Percentiles rank a stretch among this genome's conserved stretches.
Conservation (phyloP, 208 protist genomes). For the Trypanosoma theileri region DNA sequence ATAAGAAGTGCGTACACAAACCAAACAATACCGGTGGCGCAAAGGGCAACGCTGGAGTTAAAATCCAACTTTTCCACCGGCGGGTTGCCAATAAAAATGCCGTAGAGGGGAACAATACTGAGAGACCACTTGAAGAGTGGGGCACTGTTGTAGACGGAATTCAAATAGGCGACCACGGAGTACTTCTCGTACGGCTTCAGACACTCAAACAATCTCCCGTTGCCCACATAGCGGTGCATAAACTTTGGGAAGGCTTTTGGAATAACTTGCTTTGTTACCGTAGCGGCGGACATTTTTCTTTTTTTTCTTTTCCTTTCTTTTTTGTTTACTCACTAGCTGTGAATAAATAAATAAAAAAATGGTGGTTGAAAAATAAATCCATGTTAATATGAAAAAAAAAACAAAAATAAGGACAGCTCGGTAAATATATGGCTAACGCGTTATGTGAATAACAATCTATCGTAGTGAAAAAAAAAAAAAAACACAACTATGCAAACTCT, state of each 20-base stretch:
- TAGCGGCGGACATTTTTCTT: slow-evolving; percentile 42
- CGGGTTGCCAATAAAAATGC: slow-evolving; percentile 76
- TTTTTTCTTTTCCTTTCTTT: slow-evolving; percentile 15
- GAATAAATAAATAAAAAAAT: background rate
- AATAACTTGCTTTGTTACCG: slow-evolving; percentile 52
- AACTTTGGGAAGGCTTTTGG: slow-evolving; percentile 75
- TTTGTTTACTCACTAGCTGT: background rate
- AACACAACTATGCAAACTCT: background rate
- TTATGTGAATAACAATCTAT: background rate
- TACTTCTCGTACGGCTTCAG: slow-evolving; percentile 81
- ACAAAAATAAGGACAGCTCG: background rate
- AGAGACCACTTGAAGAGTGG: slow-evolving; percentile 90
- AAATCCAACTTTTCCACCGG: slow-evolving; percentile 88
- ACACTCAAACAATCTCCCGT: slow-evolving; percentile 63
- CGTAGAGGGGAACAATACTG: slow-evolving; percentile 83
- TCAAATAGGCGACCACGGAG: slow-evolving; percentile 65
- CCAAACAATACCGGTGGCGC: slow-evolving; percentile 78
- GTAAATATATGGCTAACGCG: background rate
- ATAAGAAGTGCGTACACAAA: slow-evolving; percentile 87
- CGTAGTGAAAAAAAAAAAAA: background rate
- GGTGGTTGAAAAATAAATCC: background rate
- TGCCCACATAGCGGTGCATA: slow-evolving; percentile 80
- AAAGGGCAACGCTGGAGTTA: slow-evolving; percentile 84
- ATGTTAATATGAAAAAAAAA: background rate
- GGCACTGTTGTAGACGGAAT: slow-evolving; percentile 85